Conservation (phyloP, 176 grass and related monocot genomes). For the Eremochloa ophiuroides region DNA sequence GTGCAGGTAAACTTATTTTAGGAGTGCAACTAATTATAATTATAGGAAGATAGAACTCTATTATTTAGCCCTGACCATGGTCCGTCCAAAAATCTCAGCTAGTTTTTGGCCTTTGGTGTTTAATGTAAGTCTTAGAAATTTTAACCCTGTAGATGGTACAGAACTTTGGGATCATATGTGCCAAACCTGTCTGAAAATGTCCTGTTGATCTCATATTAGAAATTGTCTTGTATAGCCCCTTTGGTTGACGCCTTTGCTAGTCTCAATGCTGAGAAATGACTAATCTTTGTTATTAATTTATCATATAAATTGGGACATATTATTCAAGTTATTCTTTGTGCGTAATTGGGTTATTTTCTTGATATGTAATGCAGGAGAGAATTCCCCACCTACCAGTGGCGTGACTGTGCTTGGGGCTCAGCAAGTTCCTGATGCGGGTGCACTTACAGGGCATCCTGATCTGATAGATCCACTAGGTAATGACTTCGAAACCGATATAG, state of each 20-base stretch:
- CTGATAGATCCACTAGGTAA: conserved; percentile 27
- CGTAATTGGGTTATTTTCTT: conserved; percentile 24
- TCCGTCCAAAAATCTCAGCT: neutral
- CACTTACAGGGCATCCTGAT: conserved; percentile 17
- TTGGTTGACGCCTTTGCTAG: neutral
- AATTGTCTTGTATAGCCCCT: neutral
- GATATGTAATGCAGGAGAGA: conserved; percentile 39
- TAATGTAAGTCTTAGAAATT: conserved; percentile 10
- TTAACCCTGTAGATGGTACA: neutral
- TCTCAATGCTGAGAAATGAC: conserved; percentile 6
- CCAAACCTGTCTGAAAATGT: neutral
- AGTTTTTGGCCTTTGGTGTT: conserved; percentile 8
- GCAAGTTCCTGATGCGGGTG: conserved; percentile 1
- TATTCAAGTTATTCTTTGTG: conserved; percentile 11
- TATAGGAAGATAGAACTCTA: conserved; percentile 8
- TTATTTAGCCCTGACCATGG: conserved; percentile 13
- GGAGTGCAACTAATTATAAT: conserved; percentile 18
- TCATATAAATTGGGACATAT: neutral
- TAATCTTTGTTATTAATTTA: neutral
- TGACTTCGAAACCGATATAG: conserved; percentile 1
- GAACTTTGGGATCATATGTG: conserved; percentile 15
- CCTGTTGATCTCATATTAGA: neutral
- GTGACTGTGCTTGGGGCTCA: conserved; percentile 38
- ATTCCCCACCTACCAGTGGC: conserved; percentile 5
- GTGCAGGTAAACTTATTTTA: conserved; percentile 37